Evolutionary conservation across 768 basidiomycete species (phyloP), one percentile per base, ranked within the genome.

Genomic region (Calocybe cyanea): DNA sequence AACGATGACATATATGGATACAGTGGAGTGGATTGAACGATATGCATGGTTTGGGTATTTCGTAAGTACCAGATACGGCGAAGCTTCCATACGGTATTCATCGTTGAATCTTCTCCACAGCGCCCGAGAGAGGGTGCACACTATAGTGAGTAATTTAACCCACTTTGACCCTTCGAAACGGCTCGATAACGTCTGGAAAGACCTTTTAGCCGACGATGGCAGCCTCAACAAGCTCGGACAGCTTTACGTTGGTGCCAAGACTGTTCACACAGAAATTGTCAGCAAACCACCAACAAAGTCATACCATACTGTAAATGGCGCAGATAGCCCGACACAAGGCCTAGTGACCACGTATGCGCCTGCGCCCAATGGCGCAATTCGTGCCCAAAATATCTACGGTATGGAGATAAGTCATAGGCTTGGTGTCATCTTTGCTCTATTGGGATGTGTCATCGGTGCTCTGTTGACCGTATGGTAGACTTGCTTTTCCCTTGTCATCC

Each of bases 1-100:
- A 18, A 81, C 80, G 2, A 70, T 70, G n/a, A 59, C 66, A 11
- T 80, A 73, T 51, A 68, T 85, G 66, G 80, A 83, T 39, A 55
- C 57, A 2, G 66, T 80, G 17, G 67, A 71, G 21, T 83, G 73
- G 69, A 67, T 83, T 15, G 81, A 83, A 53, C 72, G 80, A 15
- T 83, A 83, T 53, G 68, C 80, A 0, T 85, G 81, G 81, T 83
- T 83, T 54, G 83, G 81, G 7, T 70, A 59, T 50, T 69, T 68
- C 57, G 72, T 72, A 48, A 61, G 71, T 62, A n/a, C 13, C 18
- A 14, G 7, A 7, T 35, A 6, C 34, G 14, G 34, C n/a, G 34
- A 19, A 38, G 45, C 39, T 55, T 37, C 52, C 46, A 47, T 37
- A 28, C 25, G 25, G 25, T 28, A 28, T 11, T 28, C 25, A 11